Evolutionary conservation across 768 basidiomycete genomes (phyloP), one percentile per base, ranked within the genome.

Genomic region (Lepiota venenata): DNA sequence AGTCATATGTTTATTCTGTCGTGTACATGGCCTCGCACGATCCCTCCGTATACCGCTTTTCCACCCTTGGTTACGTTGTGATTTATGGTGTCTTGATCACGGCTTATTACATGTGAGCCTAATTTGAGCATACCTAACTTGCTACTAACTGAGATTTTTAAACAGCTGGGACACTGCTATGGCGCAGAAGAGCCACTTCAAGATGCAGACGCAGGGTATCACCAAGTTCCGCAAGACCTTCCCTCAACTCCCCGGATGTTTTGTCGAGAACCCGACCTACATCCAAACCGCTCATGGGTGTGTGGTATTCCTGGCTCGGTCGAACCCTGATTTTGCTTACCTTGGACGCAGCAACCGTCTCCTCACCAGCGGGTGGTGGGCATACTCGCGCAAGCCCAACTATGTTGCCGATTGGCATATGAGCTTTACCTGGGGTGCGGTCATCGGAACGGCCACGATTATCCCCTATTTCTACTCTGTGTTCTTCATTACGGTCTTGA

Each of bases 11-110:
- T 60, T 99, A 98, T 78, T 95, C 96, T 10, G 89, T 95, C 49
- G 86, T 99, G 48, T 98, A 94, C 77, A 98, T 99, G 91, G 88
- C 91, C n/a, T 87, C 91, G 3, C 89, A 93, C 69, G 85, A 97
- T 56, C 91, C 95, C 2, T 80, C 84, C 15, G 82, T 81, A 56
- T 98, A 98, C 74, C 82, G 76, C 37, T 98, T 94, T 78, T 86
- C 92, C 4, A 90, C 87, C 4, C 76, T 77, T 18, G 81, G 79
- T 8, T 88, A 93, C 56, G 73, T 92, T 52, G 61, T 83, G 47
- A 77, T 98, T 57, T 95, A 86, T 68, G 68, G 78, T 20, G 87
- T 85, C 14, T 78, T 98, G 43, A 75, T 93, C 41, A 84, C 83
- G 8, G 90, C 92, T 6, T 95, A 98, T 73, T 94, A 81, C 65